These are phyloP conservation scores for Prunus armeniaca DNA, from an alignment of 306 rosid species.

Conservation along the genomic window DNA sequence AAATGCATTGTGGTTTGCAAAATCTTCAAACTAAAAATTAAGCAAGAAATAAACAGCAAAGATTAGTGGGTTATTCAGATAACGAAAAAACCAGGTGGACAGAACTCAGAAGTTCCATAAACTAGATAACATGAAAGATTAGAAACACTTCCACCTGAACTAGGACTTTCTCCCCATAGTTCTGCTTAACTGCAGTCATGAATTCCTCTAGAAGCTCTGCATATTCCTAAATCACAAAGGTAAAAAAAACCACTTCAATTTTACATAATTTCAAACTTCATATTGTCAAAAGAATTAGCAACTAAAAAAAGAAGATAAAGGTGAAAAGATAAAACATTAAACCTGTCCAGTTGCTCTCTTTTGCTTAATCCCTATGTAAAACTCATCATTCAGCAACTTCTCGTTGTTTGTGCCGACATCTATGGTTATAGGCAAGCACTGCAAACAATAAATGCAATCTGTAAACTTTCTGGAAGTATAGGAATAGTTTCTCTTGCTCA, in stretches of 20 bases:
- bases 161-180: conserved; percentile 90
- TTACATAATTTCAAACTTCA: conserved; percentile 5
- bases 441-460: conserved; percentile 28
- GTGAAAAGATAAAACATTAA: conserved; percentile 4
- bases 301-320: not conserved
- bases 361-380: conserved; percentile 81
- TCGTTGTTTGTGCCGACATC: conserved; percentile 98
- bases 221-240: conserved; percentile 61
- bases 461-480: not conserved
- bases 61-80: conserved; percentile 8
- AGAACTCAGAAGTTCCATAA: conserved; percentile 1
- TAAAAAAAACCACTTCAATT: conserved; percentile 15
- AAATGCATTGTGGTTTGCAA: conserved; percentile 93
- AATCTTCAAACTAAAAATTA: conserved; percentile 78
- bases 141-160: conserved; percentile 62
- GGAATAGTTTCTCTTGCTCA: not conserved
- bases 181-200: conserved; percentile 87
- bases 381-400: conserved; percentile 79
- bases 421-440: conserved; percentile 96
- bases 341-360: conserved; percentile 95
- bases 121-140: conserved; percentile 19
- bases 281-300: not conserved
- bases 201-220: conserved; percentile 92
- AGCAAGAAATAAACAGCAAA: not conserved
- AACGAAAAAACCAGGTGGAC: conserved; percentile 9